Evolutionary conservation across 108 stramenopile genomes (phyloP), one percentile per base, ranked within the genome.

Genomic region (Nannochloropsis salina): DNA sequence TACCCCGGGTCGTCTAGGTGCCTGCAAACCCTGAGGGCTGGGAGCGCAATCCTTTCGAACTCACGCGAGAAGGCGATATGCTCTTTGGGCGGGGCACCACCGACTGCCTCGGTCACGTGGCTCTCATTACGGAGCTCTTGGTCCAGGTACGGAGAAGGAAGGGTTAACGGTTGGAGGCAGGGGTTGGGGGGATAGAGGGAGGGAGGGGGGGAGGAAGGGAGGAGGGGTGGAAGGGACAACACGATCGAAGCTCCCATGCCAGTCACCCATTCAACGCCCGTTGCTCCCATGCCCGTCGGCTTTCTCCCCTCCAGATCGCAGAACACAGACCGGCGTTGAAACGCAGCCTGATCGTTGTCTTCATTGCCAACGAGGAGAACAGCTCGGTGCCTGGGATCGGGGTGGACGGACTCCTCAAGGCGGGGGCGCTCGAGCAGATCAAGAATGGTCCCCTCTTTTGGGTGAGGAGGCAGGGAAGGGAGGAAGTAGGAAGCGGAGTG

Each of bases 51-150:
- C 92, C 92, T 41, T 93, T 93, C 82, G 82, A 90, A 42, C 88
- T 93, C 21, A 81, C 89, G 18, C 90, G 88, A 2, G 92, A 92
- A 21, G 92, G 92, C 5, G 92, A 93, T 90, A 90, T 81, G 85
- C 91, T 93, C 31, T 92, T 91, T 86, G 92, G 92, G 4, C 85
- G 92, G 9, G 92, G 92, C 18, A 93, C 92, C 20, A 93, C 92
- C 12, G 92, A 92, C 82, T 93, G 93, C 89, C 89, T 93, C n/a
- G 93, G 93, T 40, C 93, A 93, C 81, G 92, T 93, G 45, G 93
- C 92, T 9, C 86, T 93, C 90, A 84, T 93, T 42, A 93, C 93
- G 40, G 91, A 90, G 44, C 86, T 92, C 41, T 61, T 92, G 18
- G 80, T 88, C 85, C 88, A 87, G 47, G 86, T 74, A 6, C 15